Conservation (phyloP, 192 early-diverging fungal species). For the Coemansia sp. region DNA sequence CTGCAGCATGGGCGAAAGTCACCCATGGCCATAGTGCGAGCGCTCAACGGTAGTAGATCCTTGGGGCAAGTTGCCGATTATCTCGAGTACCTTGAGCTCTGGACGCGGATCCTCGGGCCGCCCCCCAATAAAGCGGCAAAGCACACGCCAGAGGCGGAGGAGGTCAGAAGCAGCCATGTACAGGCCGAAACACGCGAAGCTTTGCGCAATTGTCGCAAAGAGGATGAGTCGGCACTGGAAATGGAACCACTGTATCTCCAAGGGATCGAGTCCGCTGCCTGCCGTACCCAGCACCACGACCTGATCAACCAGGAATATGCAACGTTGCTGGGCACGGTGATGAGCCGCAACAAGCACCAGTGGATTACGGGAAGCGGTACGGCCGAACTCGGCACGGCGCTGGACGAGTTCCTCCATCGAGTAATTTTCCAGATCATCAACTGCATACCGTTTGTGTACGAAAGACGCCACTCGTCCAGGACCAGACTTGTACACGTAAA, state of each 20-base stretch:
- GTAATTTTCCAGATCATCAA: background rate
- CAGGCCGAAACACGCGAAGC: too few species aligned
- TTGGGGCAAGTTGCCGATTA: conserved; percentile 39
- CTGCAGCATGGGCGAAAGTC: conserved; percentile 17
- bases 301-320: background rate
- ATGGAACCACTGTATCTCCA: too few species aligned
- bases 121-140: background rate
- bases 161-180: background rate
- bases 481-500: too few species aligned
- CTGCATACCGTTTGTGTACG: too few species aligned
- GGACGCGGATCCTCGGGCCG: conserved; percentile 4
- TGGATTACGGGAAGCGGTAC: too few species aligned
- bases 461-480: too few species aligned
- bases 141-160: background rate
- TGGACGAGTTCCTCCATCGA: background rate
- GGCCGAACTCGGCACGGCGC: background rate
- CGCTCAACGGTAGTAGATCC: conserved; percentile 27
- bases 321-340: background rate
- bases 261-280: background rate
- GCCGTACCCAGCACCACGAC: background rate
- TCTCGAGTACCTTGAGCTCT: conserved; percentile 28
- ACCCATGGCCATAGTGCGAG: conserved; percentile 1
- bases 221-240: background rate
- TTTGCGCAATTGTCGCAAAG: background rate
- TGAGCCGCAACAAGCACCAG: background rate